Evolutionary conservation across 2,329 filamentous ascomycete genomes (phyloP), one percentile per base, ranked within the genome.

Genomic region (Calonectria pseudoreteaudii): DNA sequence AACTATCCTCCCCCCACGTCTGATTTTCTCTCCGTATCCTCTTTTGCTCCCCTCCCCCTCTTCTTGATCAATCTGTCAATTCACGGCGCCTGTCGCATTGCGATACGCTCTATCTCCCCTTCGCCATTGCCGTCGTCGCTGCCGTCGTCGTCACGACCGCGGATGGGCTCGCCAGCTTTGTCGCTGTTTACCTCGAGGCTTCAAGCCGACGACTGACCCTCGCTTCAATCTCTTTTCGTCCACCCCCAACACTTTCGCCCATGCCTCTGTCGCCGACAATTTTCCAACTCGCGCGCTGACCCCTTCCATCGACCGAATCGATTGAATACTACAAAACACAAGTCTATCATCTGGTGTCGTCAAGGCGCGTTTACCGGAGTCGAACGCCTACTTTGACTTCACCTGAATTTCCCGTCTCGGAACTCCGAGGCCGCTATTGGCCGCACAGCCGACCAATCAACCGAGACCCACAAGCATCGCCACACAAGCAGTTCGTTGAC

Each of bases 1-100:
- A 81, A 76, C 77, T 79, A 76, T 75, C 62, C 73, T 67, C 78
- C 78, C 80, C 80, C 79, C 78, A 77, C 78, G 78, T 74, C 77
- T 74, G 73, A 74, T 78, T 78, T 80, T 50, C 56, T 68, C 68
- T 65, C 38, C 56, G 72, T 53, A 68, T 56, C 66, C 75, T 74
- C 70, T 70, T 72, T 74, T 72, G 53, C 36, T 44, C 34, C 65
- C 68, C 47, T 66, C 60, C 68, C 69, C 60, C 68, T 72, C 69
- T 31, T 56, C 66, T 62, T 52, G 53, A 53, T 34, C 67, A 30
- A 58, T 47, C 50, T 38, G 16, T 49, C 69, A 71, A 70, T 75
- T 70, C 66, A 72, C 30, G 66, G 53, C 31, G 34, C 44, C 36
- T 65, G 41, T 62, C 47, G 49, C 31, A 49, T 68, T 53, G 47